Percentiles rank a stretch among this genome's conserved stretches.
phyloP scores from a whole-genome alignment of 2,329 filamentous ascomycete genomes.

The Colletotrichum truncatum region DNA sequence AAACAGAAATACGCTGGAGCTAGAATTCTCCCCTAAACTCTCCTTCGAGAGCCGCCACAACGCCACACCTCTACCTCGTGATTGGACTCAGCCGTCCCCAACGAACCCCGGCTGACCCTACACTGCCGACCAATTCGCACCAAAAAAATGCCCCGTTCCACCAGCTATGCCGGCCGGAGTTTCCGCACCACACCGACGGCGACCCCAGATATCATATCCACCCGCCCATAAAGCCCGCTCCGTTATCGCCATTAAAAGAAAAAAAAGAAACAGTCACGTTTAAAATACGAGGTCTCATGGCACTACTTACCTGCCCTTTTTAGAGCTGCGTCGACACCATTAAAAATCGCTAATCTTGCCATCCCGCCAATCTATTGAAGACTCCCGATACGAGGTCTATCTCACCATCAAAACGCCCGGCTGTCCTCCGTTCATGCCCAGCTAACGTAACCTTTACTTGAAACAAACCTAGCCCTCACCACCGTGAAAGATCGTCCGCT shows the following conservation, averaged over 20 bases:
- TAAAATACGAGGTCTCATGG: background rate
- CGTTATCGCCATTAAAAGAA: too few relatives aligned
- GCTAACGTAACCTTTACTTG: constrained; percentile 21
- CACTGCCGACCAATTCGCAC: constrained; percentile 5
- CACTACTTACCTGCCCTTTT: background rate
- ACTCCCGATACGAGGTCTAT: background rate
- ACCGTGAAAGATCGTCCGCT: background rate
- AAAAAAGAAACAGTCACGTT: background rate
- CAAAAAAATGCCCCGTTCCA: background rate
- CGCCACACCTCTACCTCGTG: background rate
- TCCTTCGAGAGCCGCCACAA: background rate
- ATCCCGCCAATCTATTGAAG: background rate
- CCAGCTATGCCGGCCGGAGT: constrained; percentile 10
- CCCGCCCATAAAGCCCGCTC: background rate
- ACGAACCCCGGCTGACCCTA: constrained; percentile 1
- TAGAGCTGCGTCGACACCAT: background rate
- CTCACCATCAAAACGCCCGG: background rate
- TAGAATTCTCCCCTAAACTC: background rate
- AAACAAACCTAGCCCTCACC: constrained; percentile 22
- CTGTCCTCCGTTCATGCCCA: background rate
- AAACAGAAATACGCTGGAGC: too few relatives aligned
- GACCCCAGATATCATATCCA: background rate
- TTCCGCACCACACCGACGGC: constrained; percentile 22
- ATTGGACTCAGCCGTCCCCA: background rate
- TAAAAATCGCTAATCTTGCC: background rate